Evolutionary conservation across 2,329 filamentous ascomycete genomes (phyloP).

Genomic region (Zymoseptoria pseudotritici): DNA sequence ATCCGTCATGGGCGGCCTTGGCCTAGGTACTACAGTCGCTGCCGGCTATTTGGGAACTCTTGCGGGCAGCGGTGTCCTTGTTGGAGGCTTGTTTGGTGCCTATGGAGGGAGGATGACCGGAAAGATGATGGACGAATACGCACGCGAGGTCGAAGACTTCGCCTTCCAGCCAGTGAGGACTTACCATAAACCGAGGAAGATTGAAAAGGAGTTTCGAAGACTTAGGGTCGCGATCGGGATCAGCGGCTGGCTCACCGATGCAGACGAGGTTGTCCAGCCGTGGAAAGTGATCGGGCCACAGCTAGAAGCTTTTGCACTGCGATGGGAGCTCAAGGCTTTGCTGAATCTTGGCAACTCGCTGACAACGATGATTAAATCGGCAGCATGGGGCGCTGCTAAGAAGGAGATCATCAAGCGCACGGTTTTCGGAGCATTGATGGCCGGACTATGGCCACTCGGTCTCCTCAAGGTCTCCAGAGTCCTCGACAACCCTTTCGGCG

Average conservation of each 20-base stretch:
- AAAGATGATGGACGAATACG: constrained; percentile 82
- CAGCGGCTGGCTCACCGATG: constrained; percentile 69
- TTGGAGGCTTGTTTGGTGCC: constrained; percentile 85
- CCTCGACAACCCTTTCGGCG: constrained; percentile 36
- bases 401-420: constrained; percentile 63
- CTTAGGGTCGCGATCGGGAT: constrained; percentile 77
- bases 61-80: constrained; percentile 68
- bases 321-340: constrained; percentile 74
- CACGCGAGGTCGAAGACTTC: constrained; percentile 81
- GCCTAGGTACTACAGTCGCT: constrained; percentile 64
- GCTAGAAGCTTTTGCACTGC: constrained; percentile 72
- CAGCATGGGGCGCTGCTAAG: constrained; percentile 72
- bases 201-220: constrained; percentile 41
- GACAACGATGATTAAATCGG: constrained; percentile 67
- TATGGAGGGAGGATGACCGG: constrained; percentile 76
- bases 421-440: constrained; percentile 39
- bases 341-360: constrained; percentile 71
- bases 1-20: constrained; percentile 67
- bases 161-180: constrained; percentile 69
- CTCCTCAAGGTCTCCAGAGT: constrained; percentile 39
- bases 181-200: constrained; percentile 46
- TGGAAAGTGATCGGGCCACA: constrained; percentile 69
- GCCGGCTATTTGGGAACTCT: constrained; percentile 73
- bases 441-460: constrained; percentile 44
- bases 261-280: constrained; percentile 63